Evolutionary conservation across 108 stramenopile species (phyloP), one percentile per base, ranked within the genome.

Genomic region (Fistulifera pelliculosa): DNA sequence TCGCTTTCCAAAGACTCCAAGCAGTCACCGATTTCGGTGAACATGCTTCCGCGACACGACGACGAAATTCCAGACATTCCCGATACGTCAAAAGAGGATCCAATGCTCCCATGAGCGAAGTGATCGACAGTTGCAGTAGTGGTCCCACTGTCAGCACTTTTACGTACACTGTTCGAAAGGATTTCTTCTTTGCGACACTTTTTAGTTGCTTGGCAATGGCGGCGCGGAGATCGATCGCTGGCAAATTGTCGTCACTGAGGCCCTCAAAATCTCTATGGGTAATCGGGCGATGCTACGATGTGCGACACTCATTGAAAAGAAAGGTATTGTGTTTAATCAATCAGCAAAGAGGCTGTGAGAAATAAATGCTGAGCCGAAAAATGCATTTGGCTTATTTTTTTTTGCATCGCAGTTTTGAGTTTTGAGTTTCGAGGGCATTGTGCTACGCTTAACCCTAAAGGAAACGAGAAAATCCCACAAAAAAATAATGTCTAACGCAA

Each of bases 71-170:
- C 8, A 57, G 35, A 52, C 80, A 78, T 64, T 83, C 81, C 73
- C 61, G 64, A 52, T 76, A 70, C 10, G 82, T 92, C 12, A 92
- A 67, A 16, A 80, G 27, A n/a, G 90, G 90, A 56, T 87, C 86
- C 27, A 88, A 49, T 18, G 75, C 65, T 17, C 64, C 61, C 1
- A 87, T 28, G 28, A 92, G 39, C 13, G 75, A 53, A 38, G 42
- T 26, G 3, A 54, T 55, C 10, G 81, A 61, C 16, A 73, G 51
- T 15, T 61, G 63, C 19, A 91, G 50, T 0, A 91, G 15, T 0
- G 80, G 70, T 25, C 72, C 75, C 12, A 87, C 70, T 15, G 89
- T 85, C 15, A 51, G 65, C 52, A 77, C 64, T 35, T 58, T 43
- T 1, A 27, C 70, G 49, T 47, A 18, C 2, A 18, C 17, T 10